Evolutionary conservation across 768 basidiomycete genomes (phyloP).

Genomic region (Russula compacta): DNA sequence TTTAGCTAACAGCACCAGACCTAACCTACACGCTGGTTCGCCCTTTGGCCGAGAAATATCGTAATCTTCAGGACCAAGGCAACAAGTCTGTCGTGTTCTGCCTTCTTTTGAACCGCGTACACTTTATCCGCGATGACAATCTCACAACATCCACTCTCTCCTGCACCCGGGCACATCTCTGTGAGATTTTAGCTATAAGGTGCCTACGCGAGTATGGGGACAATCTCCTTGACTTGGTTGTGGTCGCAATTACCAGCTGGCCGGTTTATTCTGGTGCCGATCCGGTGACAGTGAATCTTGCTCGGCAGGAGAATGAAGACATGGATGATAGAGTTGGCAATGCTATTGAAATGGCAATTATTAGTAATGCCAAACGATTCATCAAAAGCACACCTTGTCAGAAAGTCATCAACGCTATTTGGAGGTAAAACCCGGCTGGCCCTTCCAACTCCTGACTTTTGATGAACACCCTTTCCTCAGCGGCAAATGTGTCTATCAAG

Average conservation of each 20-base stretch:
- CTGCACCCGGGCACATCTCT: constrained; percentile 66
- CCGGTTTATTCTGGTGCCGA: constrained; percentile 72
- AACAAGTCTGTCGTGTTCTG: constrained; percentile 87
- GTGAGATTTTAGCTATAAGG: constrained; percentile 83
- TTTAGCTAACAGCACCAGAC: constrained; percentile 73
- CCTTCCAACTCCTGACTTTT: background rate
- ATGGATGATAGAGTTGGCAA: constrained; percentile 78
- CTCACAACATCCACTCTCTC: constrained; percentile 64
- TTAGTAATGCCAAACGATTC: constrained; percentile 79
- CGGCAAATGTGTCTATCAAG: constrained; percentile 87
- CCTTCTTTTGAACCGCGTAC: constrained; percentile 76
- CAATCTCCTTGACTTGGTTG: constrained; percentile 56
- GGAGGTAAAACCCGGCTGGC: constrained; percentile 43
- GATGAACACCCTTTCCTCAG: constrained; percentile 31
- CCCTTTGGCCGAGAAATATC: constrained; percentile 83
- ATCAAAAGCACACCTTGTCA: constrained; percentile 86
- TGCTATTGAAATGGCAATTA: constrained; percentile 87
- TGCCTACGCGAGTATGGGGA: constrained; percentile 65
- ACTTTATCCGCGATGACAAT: constrained; percentile 74
- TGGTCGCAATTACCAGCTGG: constrained; percentile 74
- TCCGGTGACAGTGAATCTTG: constrained; percentile 44
- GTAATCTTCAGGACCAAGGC: constrained; percentile 54
- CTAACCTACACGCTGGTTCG: constrained; percentile 84
- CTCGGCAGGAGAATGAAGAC: constrained; percentile 59
- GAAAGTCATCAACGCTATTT: constrained; percentile 79